A percentile compares a stretch with the other conserved stretches of the same genome.
Evolutionary conservation across 495 filamentous ascomycete genomes (phyloP).

Genomic region (Cenococcum geophilum): DNA sequence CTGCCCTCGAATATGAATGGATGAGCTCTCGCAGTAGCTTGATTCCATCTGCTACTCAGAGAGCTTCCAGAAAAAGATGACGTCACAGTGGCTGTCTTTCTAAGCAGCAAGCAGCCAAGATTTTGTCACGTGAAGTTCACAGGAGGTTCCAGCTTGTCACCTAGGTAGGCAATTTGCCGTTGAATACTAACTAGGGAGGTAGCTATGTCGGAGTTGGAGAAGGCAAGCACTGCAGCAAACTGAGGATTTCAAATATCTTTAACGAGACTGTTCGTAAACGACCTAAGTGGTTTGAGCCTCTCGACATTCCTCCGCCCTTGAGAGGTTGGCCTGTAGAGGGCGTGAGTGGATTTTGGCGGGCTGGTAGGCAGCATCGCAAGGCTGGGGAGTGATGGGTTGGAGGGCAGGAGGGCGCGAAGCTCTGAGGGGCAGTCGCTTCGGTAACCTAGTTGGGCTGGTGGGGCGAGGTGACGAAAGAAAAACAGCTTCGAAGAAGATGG

Average conservation of each 20-base stretch:
- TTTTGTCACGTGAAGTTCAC: slow-evolving; percentile 1
- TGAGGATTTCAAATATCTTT: too few species aligned
- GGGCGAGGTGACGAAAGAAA: neutral
- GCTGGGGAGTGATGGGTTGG: neutral
- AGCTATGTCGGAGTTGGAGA: too few species aligned
- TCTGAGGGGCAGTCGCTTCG: neutral
- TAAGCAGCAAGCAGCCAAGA: neutral
- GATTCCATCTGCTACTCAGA: slow-evolving; percentile 7
- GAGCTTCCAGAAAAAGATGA: slow-evolving; percentile 14
- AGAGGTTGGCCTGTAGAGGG: too few species aligned
- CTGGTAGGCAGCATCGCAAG: neutral
- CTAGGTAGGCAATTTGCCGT: too few species aligned
- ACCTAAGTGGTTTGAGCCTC: too few species aligned
- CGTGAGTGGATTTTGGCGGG: too few species aligned
- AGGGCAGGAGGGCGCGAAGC: neutral
- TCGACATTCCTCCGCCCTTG: too few species aligned
- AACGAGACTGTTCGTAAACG: too few species aligned
- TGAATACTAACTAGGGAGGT: too few species aligned
- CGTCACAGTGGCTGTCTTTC: slow-evolving; percentile 6
- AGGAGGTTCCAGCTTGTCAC: too few species aligned
- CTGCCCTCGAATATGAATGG: slow-evolving; percentile 1
- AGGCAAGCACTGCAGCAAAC: too few species aligned
- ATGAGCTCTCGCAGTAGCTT: neutral
- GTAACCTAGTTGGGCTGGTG: neutral
- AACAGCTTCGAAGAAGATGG: neutral